These are phyloP conservation scores for Acephala macrosclerotiorum DNA, from an alignment of 2,329 filamentous ascomycete species.

Conservation along the genomic window DNA sequence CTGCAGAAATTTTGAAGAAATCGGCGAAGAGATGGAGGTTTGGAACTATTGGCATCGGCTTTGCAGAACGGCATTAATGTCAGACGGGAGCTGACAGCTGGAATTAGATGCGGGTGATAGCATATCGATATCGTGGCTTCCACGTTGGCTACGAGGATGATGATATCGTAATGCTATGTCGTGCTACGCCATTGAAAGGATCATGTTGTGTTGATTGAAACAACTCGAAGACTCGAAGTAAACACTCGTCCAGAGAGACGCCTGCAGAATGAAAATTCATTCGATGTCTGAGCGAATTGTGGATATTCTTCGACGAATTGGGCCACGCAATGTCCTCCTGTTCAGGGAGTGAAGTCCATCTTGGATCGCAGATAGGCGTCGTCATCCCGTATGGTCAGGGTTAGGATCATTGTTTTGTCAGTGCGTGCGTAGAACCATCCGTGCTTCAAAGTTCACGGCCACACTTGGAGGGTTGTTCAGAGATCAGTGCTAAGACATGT, in stretches of 20 bases:
- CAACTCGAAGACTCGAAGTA: not conserved
- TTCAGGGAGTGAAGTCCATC: conserved; percentile 1
- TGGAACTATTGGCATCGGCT: not conserved
- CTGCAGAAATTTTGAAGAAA: conserved; percentile 3
- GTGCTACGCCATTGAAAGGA: not conserved
- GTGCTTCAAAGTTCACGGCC: conserved; percentile 10
- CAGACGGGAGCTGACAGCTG: conserved; percentile 4
- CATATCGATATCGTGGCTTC: conserved; percentile 4
- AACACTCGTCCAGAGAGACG: not conserved
- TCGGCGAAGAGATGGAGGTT: not conserved
- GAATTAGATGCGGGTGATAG: conserved; percentile 6
- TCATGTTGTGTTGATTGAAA: not conserved
- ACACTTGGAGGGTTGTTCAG: conserved; percentile 9
- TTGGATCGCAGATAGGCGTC: not conserved
- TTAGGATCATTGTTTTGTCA: not conserved
- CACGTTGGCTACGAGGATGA: not conserved
- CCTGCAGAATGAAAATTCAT: not conserved
- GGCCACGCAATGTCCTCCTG: not conserved
- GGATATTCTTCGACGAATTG: not conserved
- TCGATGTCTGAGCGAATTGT: conserved; percentile 4
- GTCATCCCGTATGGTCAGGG: conserved; percentile 1
- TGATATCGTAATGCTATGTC: not conserved
- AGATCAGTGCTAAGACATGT: conserved; percentile 9
- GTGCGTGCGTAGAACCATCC: conserved; percentile 6
- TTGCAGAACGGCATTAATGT: not conserved